A percentile compares a stretch with the other conserved stretches of the same genome.
phyloP scores from a whole-genome alignment of 1,284 basidiomycete genomes.

The Sanguinoderma infundibulare region DNA sequence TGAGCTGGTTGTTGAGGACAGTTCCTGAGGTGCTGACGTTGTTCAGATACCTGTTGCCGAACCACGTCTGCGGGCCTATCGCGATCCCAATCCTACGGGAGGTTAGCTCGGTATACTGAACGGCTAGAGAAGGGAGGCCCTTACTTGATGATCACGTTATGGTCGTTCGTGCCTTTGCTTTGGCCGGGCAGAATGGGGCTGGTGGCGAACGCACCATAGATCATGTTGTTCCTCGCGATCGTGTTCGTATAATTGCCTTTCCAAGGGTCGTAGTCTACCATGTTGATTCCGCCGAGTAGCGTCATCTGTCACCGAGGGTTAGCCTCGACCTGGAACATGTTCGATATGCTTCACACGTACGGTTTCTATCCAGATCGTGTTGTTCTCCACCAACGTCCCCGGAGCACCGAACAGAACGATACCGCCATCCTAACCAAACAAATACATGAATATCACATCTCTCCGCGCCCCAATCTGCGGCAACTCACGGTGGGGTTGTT shows the following conservation, averaged over 20 bases:
- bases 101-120: slow-evolving; percentile 1
- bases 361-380: slow-evolving; percentile 74
- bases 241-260: slow-evolving; percentile 73
- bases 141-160: slow-evolving; percentile 72
- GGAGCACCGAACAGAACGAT: slow-evolving; percentile 87
- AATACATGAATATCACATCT: neutral
- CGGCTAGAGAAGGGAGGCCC: slow-evolving; percentile 25
- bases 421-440: slow-evolving; percentile 59
- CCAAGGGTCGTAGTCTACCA: slow-evolving; percentile 82
- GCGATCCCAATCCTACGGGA: slow-evolving; percentile 67
- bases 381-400: slow-evolving; percentile 73
- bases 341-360: slow-evolving; percentile 41
- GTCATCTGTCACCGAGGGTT: slow-evolving; percentile 52
- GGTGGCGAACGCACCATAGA: slow-evolving; percentile 71
- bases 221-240: slow-evolving; percentile 73
- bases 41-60: slow-evolving; percentile 60
- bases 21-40: slow-evolving; percentile 66
- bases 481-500: slow-evolving; percentile 62
- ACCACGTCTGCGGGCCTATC: slow-evolving; percentile 82
- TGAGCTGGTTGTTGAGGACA: slow-evolving; percentile 68
- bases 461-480: neutral
- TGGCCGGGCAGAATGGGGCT: slow-evolving; percentile 42
- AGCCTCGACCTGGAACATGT: neutral
- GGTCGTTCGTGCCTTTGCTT: slow-evolving; percentile 57
- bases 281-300: slow-evolving; percentile 78